Evolutionary conservation across 441 rosid genomes (phyloP), one percentile per base, ranked within the genome.

Genomic region (Euphorbia corollata): DNA sequence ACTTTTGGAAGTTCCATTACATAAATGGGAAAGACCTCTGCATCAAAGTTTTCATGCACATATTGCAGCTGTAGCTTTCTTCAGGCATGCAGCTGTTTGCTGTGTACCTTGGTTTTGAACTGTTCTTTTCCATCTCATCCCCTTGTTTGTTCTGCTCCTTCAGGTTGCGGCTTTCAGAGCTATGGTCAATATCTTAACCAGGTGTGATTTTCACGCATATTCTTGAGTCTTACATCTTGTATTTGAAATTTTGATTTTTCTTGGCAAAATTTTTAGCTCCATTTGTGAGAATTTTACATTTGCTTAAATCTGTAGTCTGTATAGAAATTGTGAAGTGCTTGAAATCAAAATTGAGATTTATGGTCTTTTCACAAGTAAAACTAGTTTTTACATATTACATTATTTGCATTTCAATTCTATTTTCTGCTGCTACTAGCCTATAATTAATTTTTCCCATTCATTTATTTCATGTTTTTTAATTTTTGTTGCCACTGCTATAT

Each of bases 151-250:
- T 61, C 23, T 43, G 2, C 56, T 63, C 50, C 54, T 80, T 79
- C 84, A 95, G 99, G 99, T 95, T 63, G 99, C 99, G 72, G 99
- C 99, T 71, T 95, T 95, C 78, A 87, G 99, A 81, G 99, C 98
- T 71, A 91, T 95, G 94, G 99, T 92, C 72, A 91, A 95, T 82
- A 95, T 95, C 80, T 82, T 95, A 74, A 92, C 98, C 60, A 80
- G 99, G 99, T 95, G 79, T 70, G 82, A 63, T 70, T 67, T 66
- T 68, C 59, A 11, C 60, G 60, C 16, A 36, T 47, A 47, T 74
- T 32, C 11, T 36, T 36, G 39, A 27, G 16, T 55, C 22, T 54
- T 24, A 20, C 67, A 8, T 59, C 22, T 39, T 45, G 47, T 55
- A 27, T 19, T 3, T 45, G 3, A 7, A 47, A 23, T 43, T 13